Base-by-base conservation (phyloP, 208 protist genomes). In the Phytomonas sp. region DNA sequence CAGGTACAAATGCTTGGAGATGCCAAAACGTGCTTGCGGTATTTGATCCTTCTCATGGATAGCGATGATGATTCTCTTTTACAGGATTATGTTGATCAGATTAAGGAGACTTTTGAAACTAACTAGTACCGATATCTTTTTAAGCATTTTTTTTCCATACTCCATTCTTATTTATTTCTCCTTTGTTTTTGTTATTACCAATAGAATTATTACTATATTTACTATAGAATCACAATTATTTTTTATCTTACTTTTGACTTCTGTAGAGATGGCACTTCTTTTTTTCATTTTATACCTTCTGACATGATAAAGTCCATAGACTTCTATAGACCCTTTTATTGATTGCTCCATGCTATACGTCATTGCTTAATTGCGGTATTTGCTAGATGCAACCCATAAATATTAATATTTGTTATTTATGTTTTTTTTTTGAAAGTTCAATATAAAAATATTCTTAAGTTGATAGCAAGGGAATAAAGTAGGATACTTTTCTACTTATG, bases 11-110 rank as follows among this genome's bases (percentile, higher is more conserved):
- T 88, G n/a, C 67, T 94, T 60, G 82, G 84, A 0, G 86, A 91
- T 30, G 86, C 80, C 29, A 94, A 94, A 74, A 94, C 86, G 68
- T 92, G 86, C 61, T 65, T 94, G 71, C 86, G 84, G 19, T 92
- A 92, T 49, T 67, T 91, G 33, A 60, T 84, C 10, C 36, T 91
- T 60, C 76, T 92, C 26, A 79, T 94, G 34, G 77, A 79, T 14
- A 77, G 87, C 30, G 78, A 77, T 2, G 78, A 77, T 23, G 86
- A 92, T 60, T 56, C 63, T 36, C 72, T 81, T 26, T 78, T 94
- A 56, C 83, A 88, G 67, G 71, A 83, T 56, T 92, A 94, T 64
- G 83, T 89, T 26, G 78, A 83, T 26, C 84, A 91, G 68, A 69
- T 94, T 10, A 80, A 81, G 45, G 69, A 75, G 19, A 81, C 80